phyloP scores from a whole-genome alignment of 208 protist genomes.

The Naegleria lovaniensis region DNA sequence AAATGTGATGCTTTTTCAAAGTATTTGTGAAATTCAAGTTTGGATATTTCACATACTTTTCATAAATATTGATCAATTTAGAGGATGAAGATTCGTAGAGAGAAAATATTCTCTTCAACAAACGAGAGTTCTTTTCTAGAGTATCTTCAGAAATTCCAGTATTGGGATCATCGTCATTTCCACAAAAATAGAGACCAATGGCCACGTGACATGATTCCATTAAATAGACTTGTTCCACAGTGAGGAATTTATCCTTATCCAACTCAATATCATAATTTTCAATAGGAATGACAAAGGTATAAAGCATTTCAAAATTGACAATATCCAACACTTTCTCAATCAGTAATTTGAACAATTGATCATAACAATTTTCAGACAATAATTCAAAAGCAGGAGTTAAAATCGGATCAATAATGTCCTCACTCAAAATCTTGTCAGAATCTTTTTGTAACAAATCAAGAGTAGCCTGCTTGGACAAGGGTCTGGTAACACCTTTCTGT shows the following conservation, averaged over 20 bases:
- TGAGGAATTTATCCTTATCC: not conserved
- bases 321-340: not conserved
- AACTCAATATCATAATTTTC: not conserved
- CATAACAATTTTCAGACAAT: not conserved
- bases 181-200: not conserved
- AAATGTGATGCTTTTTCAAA: constrained; percentile 3
- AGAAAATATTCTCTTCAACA: not conserved
- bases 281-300: not conserved
- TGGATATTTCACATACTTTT: not conserved
- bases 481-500: not conserved
- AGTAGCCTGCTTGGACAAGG: not conserved
- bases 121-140: not conserved
- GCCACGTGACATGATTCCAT: not conserved
- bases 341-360: not conserved
- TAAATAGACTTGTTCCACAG: not conserved
- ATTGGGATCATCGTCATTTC: not conserved
- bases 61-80: not conserved
- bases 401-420: not conserved
- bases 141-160: not conserved
- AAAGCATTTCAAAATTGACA: not conserved
- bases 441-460: not conserved
- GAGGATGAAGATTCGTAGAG: not conserved
- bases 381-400: not conserved
- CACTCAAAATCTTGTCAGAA: not conserved
- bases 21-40: not conserved